Evolutionary conservation across 23 red algal genomes (phyloP), one percentile per base, ranked within the genome.

Genomic region (Cyanidioschyzon merolae): DNA sequence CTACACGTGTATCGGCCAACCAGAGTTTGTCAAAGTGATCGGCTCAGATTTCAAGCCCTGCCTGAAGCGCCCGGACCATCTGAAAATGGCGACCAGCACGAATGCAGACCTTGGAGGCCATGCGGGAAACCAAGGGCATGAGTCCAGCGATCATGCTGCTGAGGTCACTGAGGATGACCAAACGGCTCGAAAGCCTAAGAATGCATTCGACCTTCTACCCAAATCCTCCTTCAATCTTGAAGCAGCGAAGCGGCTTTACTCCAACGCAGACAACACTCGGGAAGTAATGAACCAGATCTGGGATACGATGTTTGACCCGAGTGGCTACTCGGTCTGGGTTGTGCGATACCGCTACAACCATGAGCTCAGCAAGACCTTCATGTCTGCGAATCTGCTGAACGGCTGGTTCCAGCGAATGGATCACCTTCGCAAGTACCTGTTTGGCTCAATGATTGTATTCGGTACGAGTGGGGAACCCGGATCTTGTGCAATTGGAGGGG

Each of bases 371-470:
- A 86, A 86, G 38, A 86, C 83, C 2, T 86, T 86, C 41, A 86
- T 86, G 83, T 30, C 74, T 0, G 83, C 83, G 25, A 86, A 86
- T 57, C 59, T 86, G 0, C 35, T 86, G 0, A 80, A 38, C 58
- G 83, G 83, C n/a, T 86, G 83, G 83, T 86, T 86, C 74, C 83
- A 86, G 67, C 74, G 83, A 40, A 71, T 58, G 57, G 83, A 86
- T 30, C 76, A 79, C 39, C 74, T 86, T 1, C 76, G 83, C 40
- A 86, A 86, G 58, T 81, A 74, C 68, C 29, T 80, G 39, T 86
- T 86, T 35, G 83, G 83, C 67, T 76, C 54, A 18, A 75, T 86
- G 76, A 40, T 80, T 1, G 37, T 86, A 21, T 86, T 86, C 68
- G 83, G 83, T 31, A 39, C 38, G 16, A 79, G 74, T 26, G 83